Percentiles rank a stretch among this genome's conserved stretches.
Conservation (phyloP, 2,329 filamentous ascomycete species). For the Salinomyces thailandicus region DNA sequence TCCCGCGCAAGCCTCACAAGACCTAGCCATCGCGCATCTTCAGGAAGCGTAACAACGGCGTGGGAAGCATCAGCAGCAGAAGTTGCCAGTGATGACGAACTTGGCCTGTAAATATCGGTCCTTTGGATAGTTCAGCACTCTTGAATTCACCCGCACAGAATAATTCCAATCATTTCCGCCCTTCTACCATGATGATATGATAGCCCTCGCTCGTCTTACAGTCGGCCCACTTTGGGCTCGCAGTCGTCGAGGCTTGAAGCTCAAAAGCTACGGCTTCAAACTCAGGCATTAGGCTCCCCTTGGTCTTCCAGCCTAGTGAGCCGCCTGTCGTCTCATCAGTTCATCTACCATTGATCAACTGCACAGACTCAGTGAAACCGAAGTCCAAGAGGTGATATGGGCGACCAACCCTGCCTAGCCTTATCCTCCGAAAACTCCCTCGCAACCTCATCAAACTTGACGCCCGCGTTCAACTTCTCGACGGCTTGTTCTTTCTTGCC, state of each 20-base stretch:
- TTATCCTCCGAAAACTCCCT: conserved; percentile 67
- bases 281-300: conserved; percentile 54
- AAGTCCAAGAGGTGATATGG: no score
- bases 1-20: neutral
- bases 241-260: conserved; percentile 55
- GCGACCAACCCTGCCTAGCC: conserved; percentile 40
- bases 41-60: neutral
- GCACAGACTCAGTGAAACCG: no score
- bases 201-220: conserved; percentile 67
- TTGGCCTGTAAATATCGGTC: conserved; percentile 7
- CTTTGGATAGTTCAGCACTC: neutral
- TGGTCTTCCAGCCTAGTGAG: conserved; percentile 60
- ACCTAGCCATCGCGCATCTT: neutral
- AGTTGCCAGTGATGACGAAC: conserved; percentile 23
- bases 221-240: conserved; percentile 55
- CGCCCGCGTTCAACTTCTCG: conserved; percentile 53
- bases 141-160: neutral
- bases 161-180: conserved; percentile 39
- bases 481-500: conserved; percentile 68
- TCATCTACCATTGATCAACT: no score
- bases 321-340: conserved; percentile 44
- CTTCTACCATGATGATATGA: conserved; percentile 71
- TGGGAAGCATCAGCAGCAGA: conserved; percentile 6
- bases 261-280: conserved; percentile 66
- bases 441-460: conserved; percentile 66